These are phyloP conservation scores for Asparagopsis taxiformis DNA, from an alignment of 31 red algal species.

Conservation along the genomic window DNA sequence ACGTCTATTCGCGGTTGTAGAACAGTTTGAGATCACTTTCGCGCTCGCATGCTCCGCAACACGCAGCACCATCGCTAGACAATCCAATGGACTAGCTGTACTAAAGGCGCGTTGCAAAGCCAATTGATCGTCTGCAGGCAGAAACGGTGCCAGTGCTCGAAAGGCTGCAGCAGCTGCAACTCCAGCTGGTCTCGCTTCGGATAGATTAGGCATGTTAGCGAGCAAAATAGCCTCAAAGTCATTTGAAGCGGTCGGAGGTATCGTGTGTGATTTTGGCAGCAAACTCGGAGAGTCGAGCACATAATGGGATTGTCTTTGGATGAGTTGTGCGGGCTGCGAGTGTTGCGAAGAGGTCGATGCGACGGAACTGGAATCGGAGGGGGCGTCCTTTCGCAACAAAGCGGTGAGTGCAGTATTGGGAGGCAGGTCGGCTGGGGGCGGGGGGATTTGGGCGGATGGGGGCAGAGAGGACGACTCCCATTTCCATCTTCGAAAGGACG, in stretches of 20 bases:
- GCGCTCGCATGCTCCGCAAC: constrained; percentile 19
- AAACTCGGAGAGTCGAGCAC: neutral
- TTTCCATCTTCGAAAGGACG: constrained; percentile 62
- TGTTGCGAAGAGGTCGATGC: constrained; percentile 1
- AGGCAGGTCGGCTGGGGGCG: neutral
- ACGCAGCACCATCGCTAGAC: constrained; percentile 29
- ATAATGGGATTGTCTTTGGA: too few relatives aligned
- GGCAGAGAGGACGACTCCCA: constrained; percentile 24
- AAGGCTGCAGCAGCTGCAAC: constrained; percentile 36
- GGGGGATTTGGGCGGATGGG: neutral
- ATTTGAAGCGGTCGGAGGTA: neutral
- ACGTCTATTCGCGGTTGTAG: neutral
- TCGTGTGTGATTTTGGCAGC: neutral
- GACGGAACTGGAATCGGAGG: constrained; percentile 9
- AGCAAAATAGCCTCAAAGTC: constrained; percentile 11
- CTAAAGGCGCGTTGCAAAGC: constrained; percentile 23
- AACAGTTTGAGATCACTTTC: neutral
- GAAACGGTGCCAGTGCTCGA: constrained; percentile 39
- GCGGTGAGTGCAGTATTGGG: too few relatives aligned
- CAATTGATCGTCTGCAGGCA: constrained; percentile 10
- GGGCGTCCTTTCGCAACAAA: too few relatives aligned
- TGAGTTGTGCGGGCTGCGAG: too few relatives aligned
- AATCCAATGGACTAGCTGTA: constrained; percentile 14
- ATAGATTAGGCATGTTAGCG: constrained; percentile 3
- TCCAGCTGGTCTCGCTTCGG: constrained; percentile 21